Evolutionary conservation across 345 rosid genomes (phyloP), one percentile per base, ranked within the genome.

Genomic region (Eucalyptus melliodora): DNA sequence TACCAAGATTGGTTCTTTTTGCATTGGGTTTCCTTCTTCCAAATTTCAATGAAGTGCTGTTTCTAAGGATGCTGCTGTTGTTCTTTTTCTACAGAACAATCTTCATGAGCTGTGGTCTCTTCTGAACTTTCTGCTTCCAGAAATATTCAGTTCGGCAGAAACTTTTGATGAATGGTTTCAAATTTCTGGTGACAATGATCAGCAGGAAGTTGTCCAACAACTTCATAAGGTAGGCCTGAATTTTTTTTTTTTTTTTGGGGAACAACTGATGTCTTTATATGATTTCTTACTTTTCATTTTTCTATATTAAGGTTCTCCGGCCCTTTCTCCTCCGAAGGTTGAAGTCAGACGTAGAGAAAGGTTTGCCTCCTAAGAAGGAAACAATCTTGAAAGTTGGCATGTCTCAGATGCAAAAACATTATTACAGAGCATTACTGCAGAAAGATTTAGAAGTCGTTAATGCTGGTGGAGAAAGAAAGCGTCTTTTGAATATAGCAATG

Each of bases 111-210:
- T 98, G 87, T 98, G 99, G 99, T 93, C 99, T 90, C 99, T 98
- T 91, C 98, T 98, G 86, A 98, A 98, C 95, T 98, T 98, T 89
- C 91, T 97, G 87, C 93, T 98, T 56, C 99, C 99, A 2, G 99
- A 98, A 95, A 97, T 98, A 82, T 98, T 98, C 92, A 97, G 97
- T 94, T 98, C 98, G n/a, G 98, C 99, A 87, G 99, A 98, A 92
- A 97, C 99, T 92, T 98, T 98, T 95, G 99, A 98, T 91, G 99
- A 98, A 91, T 98, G 99, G 99, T 98, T 98, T 91, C 99, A 98
- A 94, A 98, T 98, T 90, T 98, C 99, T 93, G 99, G 99, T 89
- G 99, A 97, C 86, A 97, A 95, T 93, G 99, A 98, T 87, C 98
- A 98, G 95, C 99, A 98, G 91, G 99, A 98, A 93, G 99, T 98